Evolutionary conservation across 305 asterid species (phyloP).

Genomic region (Rubia balearica): DNA sequence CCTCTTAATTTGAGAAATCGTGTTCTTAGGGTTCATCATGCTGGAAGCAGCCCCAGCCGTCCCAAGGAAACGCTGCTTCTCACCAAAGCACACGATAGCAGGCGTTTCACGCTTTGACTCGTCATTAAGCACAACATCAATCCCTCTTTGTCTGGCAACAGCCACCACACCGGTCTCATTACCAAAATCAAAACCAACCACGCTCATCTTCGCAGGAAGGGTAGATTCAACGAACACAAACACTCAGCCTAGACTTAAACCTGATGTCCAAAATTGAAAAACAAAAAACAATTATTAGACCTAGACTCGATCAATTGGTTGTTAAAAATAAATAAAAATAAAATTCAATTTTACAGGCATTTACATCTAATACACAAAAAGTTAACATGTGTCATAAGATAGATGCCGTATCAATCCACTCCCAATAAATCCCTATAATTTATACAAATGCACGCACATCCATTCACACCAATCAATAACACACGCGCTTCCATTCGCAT

Average conservation of each 20-base stretch:
- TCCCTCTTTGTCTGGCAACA: slow-evolving; percentile 91
- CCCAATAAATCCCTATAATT: too few species aligned
- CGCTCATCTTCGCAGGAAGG: slow-evolving; percentile 59
- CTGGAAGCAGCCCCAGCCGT: slow-evolving; percentile 97
- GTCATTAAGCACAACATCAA: slow-evolving; percentile 87
- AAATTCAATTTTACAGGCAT: neutral
- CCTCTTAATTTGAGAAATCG: slow-evolving; percentile 83
- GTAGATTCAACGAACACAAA: slow-evolving; percentile 1
- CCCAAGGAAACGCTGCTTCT: slow-evolving; percentile 95
- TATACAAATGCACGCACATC: too few species aligned
- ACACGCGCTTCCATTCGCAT: neutral
- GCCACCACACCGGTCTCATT: slow-evolving; percentile 91
- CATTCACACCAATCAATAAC: neutral
- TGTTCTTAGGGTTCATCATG: slow-evolving; percentile 88
- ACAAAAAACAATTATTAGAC: neutral
- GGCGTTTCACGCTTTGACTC: slow-evolving; percentile 97
- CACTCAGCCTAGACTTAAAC: slow-evolving; percentile 15
- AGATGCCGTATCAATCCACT: too few species aligned
- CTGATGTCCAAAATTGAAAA: slow-evolving; percentile 16
- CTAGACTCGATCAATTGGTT: neutral
- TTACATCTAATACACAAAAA: neutral
- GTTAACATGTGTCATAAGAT: too few species aligned
- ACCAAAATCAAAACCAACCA: slow-evolving; percentile 91
- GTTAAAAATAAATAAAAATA: neutral
- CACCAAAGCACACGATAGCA: slow-evolving; percentile 80